Conservation (phyloP, 495 filamentous ascomycete genomes). For the Lentithecium fluviatile region DNA sequence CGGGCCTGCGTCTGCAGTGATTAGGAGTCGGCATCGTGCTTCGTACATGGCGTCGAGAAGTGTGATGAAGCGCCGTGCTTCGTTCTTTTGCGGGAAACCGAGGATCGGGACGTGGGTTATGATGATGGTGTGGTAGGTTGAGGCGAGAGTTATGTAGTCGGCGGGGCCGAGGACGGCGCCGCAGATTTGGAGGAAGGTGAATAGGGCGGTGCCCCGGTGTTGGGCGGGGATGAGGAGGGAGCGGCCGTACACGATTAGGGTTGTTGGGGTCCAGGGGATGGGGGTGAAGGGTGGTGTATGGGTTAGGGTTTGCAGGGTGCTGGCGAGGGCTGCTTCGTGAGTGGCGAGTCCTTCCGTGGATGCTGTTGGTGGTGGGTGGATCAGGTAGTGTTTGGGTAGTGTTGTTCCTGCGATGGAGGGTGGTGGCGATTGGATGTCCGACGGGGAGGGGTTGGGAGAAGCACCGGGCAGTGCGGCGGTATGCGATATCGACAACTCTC, state of each 20-base stretch:
- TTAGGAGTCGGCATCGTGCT: slow-evolving; percentile 61
- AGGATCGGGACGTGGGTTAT: slow-evolving; percentile 60
- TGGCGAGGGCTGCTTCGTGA: neutral
- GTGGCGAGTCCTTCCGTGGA: neutral
- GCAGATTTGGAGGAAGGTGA: slow-evolving; percentile 62
- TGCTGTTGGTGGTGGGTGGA: slow-evolving; percentile 13
- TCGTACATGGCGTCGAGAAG: slow-evolving; percentile 71
- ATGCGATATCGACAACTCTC: neutral
- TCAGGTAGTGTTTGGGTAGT: slow-evolving; percentile 32
- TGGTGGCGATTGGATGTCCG: neutral
- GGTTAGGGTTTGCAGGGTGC: slow-evolving; percentile 2
- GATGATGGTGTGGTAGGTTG: slow-evolving; percentile 67
- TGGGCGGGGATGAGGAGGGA: slow-evolving; percentile 53
- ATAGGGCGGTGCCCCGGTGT: slow-evolving; percentile 50
- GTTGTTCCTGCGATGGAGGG: neutral
- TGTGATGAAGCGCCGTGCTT: slow-evolving; percentile 69
- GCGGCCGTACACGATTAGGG: slow-evolving; percentile 60
- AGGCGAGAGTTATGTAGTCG: slow-evolving; percentile 71
- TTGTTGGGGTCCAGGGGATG: slow-evolving; percentile 49
- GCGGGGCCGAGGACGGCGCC: slow-evolving; percentile 59
- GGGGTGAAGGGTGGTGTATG: slow-evolving; percentile 11
- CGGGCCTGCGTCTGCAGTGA: slow-evolving; percentile 57
- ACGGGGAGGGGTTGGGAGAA: neutral
- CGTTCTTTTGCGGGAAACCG: slow-evolving; percentile 62
- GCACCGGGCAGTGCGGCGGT: neutral